Conservation (phyloP, 768 basidiomycete genomes). For the Podaxis mareebaensis region DNA sequence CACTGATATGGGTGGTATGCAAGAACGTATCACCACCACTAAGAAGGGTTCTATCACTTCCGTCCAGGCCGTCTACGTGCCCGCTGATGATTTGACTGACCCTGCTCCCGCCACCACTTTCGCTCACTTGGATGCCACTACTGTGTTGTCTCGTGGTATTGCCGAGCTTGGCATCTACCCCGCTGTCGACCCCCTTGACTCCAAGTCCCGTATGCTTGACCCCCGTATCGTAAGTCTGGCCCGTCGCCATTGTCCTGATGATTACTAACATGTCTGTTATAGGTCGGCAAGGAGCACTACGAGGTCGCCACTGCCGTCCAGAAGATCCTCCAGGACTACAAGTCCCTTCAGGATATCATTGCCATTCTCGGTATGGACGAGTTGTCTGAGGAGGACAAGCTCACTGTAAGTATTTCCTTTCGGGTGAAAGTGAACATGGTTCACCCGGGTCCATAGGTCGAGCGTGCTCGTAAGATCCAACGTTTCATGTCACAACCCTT, state of each 20-base stretch:
- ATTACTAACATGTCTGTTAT: conserved; percentile 12
- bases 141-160: conserved; percentile 98
- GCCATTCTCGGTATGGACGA: conserved; percentile 99
- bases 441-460: conserved; percentile 54
- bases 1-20: conserved; percentile 99
- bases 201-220: conserved; percentile 99
- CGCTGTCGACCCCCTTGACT: conserved; percentile 98
- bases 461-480: conserved; percentile 97
- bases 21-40: conserved; percentile 99
- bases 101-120: conserved; percentile 99
- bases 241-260: not conserved
- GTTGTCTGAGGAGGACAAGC: conserved; percentile 99
- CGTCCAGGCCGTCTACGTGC: conserved; percentile 99
- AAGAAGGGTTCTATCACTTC: conserved; percentile 99
- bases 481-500: conserved; percentile 99
- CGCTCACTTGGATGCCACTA: conserved; percentile 99
- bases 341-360: conserved; percentile 98
- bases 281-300: conserved; percentile 93
- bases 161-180: conserved; percentile 99
- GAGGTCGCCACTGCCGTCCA: conserved; percentile 94
- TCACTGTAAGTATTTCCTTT: conserved; percentile 65
- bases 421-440: not conserved
- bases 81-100: conserved; percentile 99
- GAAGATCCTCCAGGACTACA: conserved; percentile 97
- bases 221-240: conserved; percentile 84